Evolutionary conservation across 2,329 filamentous ascomycete genomes (phyloP), one percentile per base, ranked within the genome.

Genomic region (Scytalidium sp.): DNA sequence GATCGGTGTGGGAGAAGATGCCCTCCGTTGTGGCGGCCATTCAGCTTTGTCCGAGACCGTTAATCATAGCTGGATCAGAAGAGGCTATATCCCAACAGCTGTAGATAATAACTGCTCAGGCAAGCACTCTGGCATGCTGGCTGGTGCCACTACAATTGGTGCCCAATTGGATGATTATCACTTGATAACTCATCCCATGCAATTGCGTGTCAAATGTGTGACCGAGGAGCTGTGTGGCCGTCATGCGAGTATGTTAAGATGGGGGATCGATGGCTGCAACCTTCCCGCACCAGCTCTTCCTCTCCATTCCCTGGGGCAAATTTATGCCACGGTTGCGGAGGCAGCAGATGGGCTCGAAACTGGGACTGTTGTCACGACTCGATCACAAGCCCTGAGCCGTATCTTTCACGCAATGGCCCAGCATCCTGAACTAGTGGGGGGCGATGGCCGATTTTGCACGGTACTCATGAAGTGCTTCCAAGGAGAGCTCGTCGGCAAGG

Each of bases 91-190:
- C 0, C 73, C 73, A 0, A 70, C 67, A 0, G 60, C 61, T 0
- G 57, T 75, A 0, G 67, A 63, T 44, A 76, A 70, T 46, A 75
- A 76, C 50, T 78, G 74, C 52, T 76, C 74, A 0, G 75, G 73
- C 1, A 78, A 78, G 39, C 74, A 78, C 53, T 69, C 63, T 3
- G 74, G 70, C 1, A 76, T 77, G 72, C 56, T 76, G 19, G 73
- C 68, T 1, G 75, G 68, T 1, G 64, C 73, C 0, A 64, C 60
- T 22, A 65, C 67, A 0, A 45, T 77, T 0, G 68, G 65, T 1
- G 67, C 59, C 0, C 51, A 56, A 2, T 47, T 67, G 3, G 49
- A 19, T 0, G 60, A 57, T 39, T 75, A 75, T 51, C 70, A 75
- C 43, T 50, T 64, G 0, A 52, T 62, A 0, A 51, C 52, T 0